Conservation (phyloP, 148 eudicot genomes). For the Fallopia convolvulus region DNA sequence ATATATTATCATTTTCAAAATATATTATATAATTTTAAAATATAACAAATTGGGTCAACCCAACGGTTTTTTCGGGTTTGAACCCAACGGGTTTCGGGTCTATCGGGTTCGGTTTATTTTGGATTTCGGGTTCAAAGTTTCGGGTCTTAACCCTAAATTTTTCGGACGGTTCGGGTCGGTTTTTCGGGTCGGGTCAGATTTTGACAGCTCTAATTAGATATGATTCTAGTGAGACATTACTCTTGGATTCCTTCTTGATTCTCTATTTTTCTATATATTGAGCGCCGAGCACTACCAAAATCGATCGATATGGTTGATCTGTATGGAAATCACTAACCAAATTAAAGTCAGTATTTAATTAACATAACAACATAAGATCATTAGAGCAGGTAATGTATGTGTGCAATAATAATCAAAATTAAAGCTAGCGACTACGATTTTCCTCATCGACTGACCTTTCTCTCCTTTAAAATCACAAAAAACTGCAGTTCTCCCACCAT, state of each 20-base stretch:
- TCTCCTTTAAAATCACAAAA: background rate
- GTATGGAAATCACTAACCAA: constrained; percentile 7
- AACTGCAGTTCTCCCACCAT: background rate
- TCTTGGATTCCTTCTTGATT: background rate
- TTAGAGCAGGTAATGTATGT: background rate
- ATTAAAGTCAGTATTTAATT: background rate
- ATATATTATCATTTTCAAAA: too few relatives aligned
- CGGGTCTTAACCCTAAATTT: too few relatives aligned
- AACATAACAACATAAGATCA: background rate
- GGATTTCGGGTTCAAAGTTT: too few relatives aligned
- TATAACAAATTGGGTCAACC: too few relatives aligned
- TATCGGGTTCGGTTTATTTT: too few relatives aligned
- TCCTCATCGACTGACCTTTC: constrained; percentile 5
- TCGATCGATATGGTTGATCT: background rate
- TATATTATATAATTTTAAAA: too few relatives aligned
- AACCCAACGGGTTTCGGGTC: too few relatives aligned
- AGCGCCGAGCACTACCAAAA: background rate
- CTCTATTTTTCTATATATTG: background rate
- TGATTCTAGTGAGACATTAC: too few relatives aligned
- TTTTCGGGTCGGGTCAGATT: too few relatives aligned
- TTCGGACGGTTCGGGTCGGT: too few relatives aligned
- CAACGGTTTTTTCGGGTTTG: too few relatives aligned
- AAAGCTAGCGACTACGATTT: constrained; percentile 4
- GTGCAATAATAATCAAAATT: background rate
- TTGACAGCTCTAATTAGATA: too few relatives aligned